Evolutionary conservation across 179 eudicot species (phyloP).

Genomic region (Silene coronaria): DNA sequence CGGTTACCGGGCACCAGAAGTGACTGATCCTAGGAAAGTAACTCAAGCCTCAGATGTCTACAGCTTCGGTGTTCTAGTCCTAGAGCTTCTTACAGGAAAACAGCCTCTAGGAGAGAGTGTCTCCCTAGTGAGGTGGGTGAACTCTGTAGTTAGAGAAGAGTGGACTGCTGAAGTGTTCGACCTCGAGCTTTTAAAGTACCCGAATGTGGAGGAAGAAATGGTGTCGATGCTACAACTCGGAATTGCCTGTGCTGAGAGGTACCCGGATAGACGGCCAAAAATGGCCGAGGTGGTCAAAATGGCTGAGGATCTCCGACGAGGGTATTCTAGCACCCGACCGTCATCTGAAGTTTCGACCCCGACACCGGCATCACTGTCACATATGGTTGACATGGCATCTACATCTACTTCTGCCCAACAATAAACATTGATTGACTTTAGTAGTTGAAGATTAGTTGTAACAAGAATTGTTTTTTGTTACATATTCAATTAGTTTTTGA

Average conservation of each 20-base stretch:
- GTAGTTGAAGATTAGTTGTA: constrained; percentile 24
- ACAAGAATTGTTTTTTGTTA: constrained; percentile 14
- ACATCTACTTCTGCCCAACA: constrained; percentile 25
- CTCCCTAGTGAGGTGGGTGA: constrained; percentile 73
- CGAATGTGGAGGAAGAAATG: constrained; percentile 79
- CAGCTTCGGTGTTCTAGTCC: constrained; percentile 67
- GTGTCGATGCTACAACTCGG: constrained; percentile 76
- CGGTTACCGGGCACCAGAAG: constrained; percentile 74
- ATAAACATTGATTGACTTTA: constrained; percentile 19
- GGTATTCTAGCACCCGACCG: constrained; percentile 29
- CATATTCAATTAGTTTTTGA: neutral
- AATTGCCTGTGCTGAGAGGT: constrained; percentile 49
- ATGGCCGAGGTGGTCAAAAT: constrained; percentile 48
- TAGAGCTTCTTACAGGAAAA: constrained; percentile 81
- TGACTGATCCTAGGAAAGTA: constrained; percentile 48
- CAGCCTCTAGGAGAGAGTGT: constrained; percentile 49
- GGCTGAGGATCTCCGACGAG: constrained; percentile 55
- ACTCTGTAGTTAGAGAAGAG: constrained; percentile 85
- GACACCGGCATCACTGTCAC: constrained; percentile 29
- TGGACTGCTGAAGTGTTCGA: constrained; percentile 97
- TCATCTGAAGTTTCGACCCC: constrained; percentile 57
- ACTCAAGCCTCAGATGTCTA: constrained; percentile 68
- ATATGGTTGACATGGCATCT: constrained; percentile 36
- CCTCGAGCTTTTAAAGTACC: constrained; percentile 55
- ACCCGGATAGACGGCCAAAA: constrained; percentile 65